A percentile compares a stretch with the other conserved stretches of the same genome.
Evolutionary conservation across 345 rosid species (phyloP).

Genomic region (Eucalyptus virginea): DNA sequence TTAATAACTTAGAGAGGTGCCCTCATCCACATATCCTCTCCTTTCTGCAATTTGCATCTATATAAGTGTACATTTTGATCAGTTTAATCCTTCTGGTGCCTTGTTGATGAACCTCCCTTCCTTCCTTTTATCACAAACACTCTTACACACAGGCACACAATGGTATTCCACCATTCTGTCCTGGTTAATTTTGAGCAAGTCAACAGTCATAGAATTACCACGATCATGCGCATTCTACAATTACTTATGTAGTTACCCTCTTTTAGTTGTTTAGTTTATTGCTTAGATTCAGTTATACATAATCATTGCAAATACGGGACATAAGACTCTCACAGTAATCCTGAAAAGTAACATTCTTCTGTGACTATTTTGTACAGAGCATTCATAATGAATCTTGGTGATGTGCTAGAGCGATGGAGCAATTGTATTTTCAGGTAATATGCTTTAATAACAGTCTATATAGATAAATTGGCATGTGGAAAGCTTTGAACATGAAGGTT

Average conservation of each 20-base stretch:
- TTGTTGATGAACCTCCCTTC: neutral
- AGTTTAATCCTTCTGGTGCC: neutral
- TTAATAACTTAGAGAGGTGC: neutral
- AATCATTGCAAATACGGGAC: neutral
- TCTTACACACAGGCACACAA: neutral
- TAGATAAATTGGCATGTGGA: too few relatives aligned
- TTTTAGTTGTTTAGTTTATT: neutral
- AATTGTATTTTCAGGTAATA: slow-evolving; percentile 75
- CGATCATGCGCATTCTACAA: neutral
- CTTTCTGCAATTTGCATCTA: neutral
- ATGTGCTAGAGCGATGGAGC: slow-evolving; percentile 26
- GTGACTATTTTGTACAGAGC: slow-evolving; percentile 24
- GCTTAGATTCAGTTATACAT: neutral
- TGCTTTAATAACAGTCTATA: neutral
- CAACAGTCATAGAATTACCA: neutral
- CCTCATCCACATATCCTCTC: neutral
- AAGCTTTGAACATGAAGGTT: too few relatives aligned
- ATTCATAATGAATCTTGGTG: slow-evolving; percentile 78
- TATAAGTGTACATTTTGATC: neutral
- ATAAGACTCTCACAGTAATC: neutral
- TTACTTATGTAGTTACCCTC: neutral
- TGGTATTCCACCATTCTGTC: neutral
- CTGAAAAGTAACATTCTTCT: neutral
- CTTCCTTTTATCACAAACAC: neutral
- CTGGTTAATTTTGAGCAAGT: neutral